Percentiles rank a stretch among this genome's conserved stretches.
phyloP scores from a whole-genome alignment of 306 rosid species.

The Crataegus laevigata region DNA sequence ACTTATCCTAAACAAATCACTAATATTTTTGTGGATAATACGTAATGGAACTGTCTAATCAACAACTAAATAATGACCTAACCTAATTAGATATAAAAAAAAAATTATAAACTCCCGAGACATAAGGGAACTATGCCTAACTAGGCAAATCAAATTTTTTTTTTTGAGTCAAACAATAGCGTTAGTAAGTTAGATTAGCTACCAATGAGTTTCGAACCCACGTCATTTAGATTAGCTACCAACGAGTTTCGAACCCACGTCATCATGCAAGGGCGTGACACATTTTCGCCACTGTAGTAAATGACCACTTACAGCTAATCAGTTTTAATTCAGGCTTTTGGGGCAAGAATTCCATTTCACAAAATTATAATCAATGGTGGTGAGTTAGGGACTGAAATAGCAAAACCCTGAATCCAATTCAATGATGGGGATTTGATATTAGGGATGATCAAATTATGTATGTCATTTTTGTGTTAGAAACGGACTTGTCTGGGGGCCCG shows the following conservation, averaged over 20 bases:
- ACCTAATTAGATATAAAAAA: not conserved
- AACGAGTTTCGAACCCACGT: rapidly evolving
- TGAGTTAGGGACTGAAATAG: too few relatives aligned
- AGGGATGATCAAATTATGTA: too few relatives aligned
- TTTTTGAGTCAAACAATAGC: too few relatives aligned
- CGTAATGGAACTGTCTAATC: not conserved
- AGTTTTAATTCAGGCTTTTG: not conserved
- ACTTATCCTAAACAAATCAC: not conserved
- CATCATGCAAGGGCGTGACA: too few relatives aligned
- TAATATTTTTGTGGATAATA: too few relatives aligned
- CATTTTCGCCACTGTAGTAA: rapidly evolving
- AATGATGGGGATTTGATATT: too few relatives aligned
- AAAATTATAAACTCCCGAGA: not conserved
- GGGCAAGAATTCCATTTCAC: not conserved
- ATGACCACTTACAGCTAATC: not conserved
- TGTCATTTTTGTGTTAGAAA: too few relatives aligned
- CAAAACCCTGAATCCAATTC: too few relatives aligned
- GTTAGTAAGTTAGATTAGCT: too few relatives aligned
- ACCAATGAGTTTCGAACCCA: rapidly evolving
- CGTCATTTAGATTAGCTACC: rapidly evolving
- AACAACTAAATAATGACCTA: not conserved
- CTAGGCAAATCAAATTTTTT: not conserved
- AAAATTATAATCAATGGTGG: not conserved
- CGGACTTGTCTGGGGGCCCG: too few relatives aligned
- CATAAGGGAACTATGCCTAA: not conserved